Evolutionary conservation across 192 early-diverging fungal genomes (phyloP), one percentile per base, ranked within the genome.

Genomic region (Linnemannia schmuckeri): DNA sequence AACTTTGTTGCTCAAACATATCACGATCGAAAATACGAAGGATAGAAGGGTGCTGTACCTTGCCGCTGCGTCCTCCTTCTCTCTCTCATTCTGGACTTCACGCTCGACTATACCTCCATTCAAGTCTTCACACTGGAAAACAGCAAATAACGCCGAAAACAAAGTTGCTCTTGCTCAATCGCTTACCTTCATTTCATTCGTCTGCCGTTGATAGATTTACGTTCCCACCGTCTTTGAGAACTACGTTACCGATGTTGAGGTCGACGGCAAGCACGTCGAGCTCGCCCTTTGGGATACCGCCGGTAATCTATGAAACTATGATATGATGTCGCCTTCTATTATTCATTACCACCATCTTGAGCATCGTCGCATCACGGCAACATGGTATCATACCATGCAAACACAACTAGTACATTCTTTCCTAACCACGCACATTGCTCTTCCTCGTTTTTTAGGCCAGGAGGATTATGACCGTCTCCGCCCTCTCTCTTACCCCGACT

Each of bases 381-480:
- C 75, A 68, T 17, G 24, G 20, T 70, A 52, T 77, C 46, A 27
- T 18, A 27, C 27, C n/a, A 37, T 18, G 75, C 27, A 79, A 79
- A 40, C 17, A 79, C 70, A 72, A 72, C 38, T 3, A 5, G 70
- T 4, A 44, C 46, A 73, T 37, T 30, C 24, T 30, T 30, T n/a
- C 6, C 20, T 27, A 38, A 75, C 71, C 22, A 44, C 41, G 72
- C 22, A 27, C 20, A 78, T 94, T 37, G 95, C 93, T 24, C 96
- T 96, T 33, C 5, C 54, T 54, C 33, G 18, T 72, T 70, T 68
- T 20, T 55, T 88, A 92, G 97, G 94, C 42, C 97, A 98, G 81
- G 97, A 99, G 90, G 98, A 99, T 88, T 98, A 98, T 85, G 97
- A 99, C 91, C 96, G 97, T 77, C 90, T 99, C 82, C 95, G 97